phyloP scores from a whole-genome alignment of 768 basidiomycete species.

The Jaapia argillacea region DNA sequence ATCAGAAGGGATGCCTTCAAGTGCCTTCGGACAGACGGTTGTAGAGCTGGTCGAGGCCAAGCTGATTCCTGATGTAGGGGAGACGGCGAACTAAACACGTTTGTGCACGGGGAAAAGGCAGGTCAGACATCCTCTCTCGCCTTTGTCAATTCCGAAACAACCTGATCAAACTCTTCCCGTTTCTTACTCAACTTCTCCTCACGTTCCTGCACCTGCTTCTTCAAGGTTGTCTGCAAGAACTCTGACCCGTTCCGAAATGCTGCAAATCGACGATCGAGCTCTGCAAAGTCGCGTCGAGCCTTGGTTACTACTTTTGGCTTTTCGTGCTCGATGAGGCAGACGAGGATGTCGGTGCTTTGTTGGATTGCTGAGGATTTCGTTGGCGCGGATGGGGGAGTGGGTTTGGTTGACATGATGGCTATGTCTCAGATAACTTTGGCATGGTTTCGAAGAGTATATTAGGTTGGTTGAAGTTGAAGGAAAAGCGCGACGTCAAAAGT shows the following conservation, averaged over 20 bases:
- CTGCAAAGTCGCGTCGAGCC: neutral
- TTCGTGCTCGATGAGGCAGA: neutral
- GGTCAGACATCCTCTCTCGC: neutral
- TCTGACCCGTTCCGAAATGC: neutral
- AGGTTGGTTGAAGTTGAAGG: too few relatives aligned
- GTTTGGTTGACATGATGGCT: too few relatives aligned
- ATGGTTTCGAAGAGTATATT: too few relatives aligned
- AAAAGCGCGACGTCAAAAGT: too few relatives aligned
- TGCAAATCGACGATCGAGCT: neutral
- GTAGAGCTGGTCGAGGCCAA: too few relatives aligned
- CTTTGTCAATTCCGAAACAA: neutral
- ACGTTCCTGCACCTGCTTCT: neutral
- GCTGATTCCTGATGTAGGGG: too few relatives aligned
- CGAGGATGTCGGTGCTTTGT: neutral
- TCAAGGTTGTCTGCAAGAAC: neutral
- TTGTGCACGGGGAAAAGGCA: neutral
- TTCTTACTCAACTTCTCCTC: neutral
- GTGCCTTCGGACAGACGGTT: too few relatives aligned
- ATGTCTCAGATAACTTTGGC: too few relatives aligned
- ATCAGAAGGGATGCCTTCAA: too few relatives aligned
- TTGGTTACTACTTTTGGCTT: neutral
- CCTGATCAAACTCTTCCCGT: neutral
- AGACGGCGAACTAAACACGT: neutral
- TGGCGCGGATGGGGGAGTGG: too few relatives aligned
- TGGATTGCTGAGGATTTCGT: neutral